These are phyloP conservation scores for Lentinula sp. DNA, from an alignment of 768 basidiomycete species.

Conservation along the genomic window DNA sequence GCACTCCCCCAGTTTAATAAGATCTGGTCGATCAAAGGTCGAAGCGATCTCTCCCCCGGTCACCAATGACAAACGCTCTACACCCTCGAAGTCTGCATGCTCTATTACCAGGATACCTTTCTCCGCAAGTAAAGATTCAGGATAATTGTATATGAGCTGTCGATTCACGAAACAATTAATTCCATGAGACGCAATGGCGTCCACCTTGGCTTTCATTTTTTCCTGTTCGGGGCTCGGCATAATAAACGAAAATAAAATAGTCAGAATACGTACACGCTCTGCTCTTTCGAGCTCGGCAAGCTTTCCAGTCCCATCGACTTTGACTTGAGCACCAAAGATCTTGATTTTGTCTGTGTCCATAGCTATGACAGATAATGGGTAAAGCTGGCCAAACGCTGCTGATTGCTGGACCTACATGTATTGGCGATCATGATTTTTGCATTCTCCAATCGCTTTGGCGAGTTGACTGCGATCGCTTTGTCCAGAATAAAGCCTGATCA, in stretches of 20 bases:
- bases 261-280: constrained; percentile 57
- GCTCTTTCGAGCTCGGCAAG: constrained; percentile 97
- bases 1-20: constrained; percentile 88
- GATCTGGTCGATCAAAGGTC: constrained; percentile 85
- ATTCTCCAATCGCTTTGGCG: constrained; percentile 91
- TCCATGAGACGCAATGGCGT: constrained; percentile 88
- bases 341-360: constrained; percentile 99
- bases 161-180: constrained; percentile 96
- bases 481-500: constrained; percentile 89
- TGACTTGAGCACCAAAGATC: constrained; percentile 93
- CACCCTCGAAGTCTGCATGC: constrained; percentile 98
- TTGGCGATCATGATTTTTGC: constrained; percentile 96
- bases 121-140: constrained; percentile 91
- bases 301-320: constrained; percentile 94
- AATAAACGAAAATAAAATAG: not conserved
- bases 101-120: constrained; percentile 95
- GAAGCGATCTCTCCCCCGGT: constrained; percentile 97
- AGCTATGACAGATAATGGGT: constrained; percentile 39
- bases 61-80: constrained; percentile 91
- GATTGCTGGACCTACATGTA: constrained; percentile 61
- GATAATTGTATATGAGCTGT: constrained; percentile 99
- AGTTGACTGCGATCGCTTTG: constrained; percentile 91
- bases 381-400: not conserved
- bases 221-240: constrained; percentile 46
- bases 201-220: constrained; percentile 99